Conservation (phyloP, 2,329 filamentous ascomycete genomes). For the Microsporum canis region DNA sequence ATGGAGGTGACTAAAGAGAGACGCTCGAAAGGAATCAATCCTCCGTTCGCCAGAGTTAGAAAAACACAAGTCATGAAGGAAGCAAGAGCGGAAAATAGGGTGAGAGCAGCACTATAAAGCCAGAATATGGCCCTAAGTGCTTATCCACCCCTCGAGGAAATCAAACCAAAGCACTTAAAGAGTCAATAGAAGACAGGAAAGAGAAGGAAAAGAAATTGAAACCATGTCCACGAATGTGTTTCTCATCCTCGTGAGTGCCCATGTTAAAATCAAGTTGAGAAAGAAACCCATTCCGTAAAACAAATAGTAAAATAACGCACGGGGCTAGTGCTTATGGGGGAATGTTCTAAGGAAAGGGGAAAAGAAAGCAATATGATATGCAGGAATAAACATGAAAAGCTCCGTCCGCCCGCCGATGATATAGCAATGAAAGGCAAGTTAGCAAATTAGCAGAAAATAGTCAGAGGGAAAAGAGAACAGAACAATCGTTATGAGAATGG, state of each 20-base stretch:
- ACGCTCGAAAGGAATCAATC: not conserved
- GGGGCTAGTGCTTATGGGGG: not conserved
- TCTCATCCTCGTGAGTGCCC: not conserved
- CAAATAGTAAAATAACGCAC: not conserved
- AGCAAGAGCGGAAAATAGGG: not conserved
- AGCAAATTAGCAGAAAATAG: not conserved
- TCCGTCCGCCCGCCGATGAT: conserved; percentile 1
- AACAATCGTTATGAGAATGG: not conserved
- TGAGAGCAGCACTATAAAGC: not conserved
- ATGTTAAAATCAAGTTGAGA: not conserved
- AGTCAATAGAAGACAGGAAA: not conserved
- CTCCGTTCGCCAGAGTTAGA: not conserved
- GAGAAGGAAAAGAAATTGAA: not conserved
- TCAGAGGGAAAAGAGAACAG: not conserved
- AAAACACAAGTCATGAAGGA: not conserved
- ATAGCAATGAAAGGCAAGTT: not conserved
- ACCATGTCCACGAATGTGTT: not conserved
- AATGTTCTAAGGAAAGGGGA: not conserved
- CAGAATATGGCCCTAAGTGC: not conserved
- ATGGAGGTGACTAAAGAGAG: not conserved
- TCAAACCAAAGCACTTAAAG: not conserved
- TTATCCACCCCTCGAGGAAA: not conserved
- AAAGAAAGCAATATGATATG: not conserved
- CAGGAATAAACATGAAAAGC: conserved; percentile 1
- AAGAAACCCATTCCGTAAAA: not conserved